Evolutionary conservation across 1,284 basidiomycete species (phyloP), one percentile per base, ranked within the genome.

Genomic region (Taiwanofungus camphoratus): DNA sequence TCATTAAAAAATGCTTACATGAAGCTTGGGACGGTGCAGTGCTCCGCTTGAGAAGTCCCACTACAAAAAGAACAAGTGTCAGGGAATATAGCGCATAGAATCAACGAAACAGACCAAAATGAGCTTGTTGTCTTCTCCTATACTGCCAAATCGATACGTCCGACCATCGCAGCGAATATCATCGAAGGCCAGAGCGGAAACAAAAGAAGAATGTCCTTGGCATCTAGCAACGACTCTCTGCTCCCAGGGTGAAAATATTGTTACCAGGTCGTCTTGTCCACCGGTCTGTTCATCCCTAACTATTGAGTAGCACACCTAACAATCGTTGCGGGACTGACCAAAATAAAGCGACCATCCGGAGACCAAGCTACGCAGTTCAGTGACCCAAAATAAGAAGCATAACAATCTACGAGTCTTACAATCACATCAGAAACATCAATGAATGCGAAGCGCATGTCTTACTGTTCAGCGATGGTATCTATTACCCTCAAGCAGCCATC

Each of bases 151-250:
- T 8, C 91, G 77, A 60, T 94, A 94, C 27, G 87, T 90, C 33
- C 91, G 75, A 19, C 86, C 87, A 53, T 94, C 90, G 53, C 87
- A 88, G 18, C 86, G 77, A 39, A 82, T 72, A 11, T 88, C 82
- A 64, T 99, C 96, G 60, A 97, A 99, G 0, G 88, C 86, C 7
- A 98, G 74, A 2, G 80, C 74, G 0, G 90, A 87, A 4, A 99
- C 89, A 58, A 96, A 98, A 1, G 91, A 94, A 0, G 91, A 87
- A 60, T 99, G 95, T 0, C 95, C 96, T 64, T 97, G 93, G 67
- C 94, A 97, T 38, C 94, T 77, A 3, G 95, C 95, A n/a, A 99
- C 81, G 11, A 98, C 82, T 7, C 92, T 79, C 56, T 89, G 85
- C 59, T 96, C 93, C 74, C 85, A 87, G 1, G 91, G 89, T 0